Evolutionary conservation across 345 rosid species (phyloP).

Genomic region (Diplotaxis tenuifolia): DNA sequence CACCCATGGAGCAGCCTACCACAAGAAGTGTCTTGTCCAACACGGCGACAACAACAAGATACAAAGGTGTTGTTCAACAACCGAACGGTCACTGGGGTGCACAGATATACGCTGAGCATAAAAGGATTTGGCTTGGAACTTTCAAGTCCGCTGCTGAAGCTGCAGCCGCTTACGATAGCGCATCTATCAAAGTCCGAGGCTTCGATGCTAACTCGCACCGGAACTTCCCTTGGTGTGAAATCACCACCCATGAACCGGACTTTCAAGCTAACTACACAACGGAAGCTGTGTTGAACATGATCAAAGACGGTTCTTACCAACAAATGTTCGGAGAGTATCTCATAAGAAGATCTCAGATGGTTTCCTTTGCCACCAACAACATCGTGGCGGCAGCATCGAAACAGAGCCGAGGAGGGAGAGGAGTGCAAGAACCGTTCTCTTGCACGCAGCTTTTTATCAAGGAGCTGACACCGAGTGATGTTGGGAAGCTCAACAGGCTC

Average conservation of each 20-base stretch:
- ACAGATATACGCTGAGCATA: constrained; percentile 58
- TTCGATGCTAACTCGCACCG: constrained; percentile 47
- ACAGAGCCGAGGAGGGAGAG: constrained; percentile 18
- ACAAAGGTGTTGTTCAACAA: constrained; percentile 59
- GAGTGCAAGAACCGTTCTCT: background rate
- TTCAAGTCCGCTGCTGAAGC: constrained; percentile 60
- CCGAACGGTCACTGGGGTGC: constrained; percentile 68
- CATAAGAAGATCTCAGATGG: constrained; percentile 24
- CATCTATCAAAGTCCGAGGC: constrained; percentile 48
- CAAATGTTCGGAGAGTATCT: constrained; percentile 48
- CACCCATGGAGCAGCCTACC: constrained; percentile 6
- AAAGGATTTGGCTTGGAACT: constrained; percentile 69
- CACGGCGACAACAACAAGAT: constrained; percentile 32
- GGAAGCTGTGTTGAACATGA: constrained; percentile 56
- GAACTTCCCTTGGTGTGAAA: constrained; percentile 55
- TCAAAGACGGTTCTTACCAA: constrained; percentile 64
- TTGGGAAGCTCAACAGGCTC: constrained; percentile 80
- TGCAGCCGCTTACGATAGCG: constrained; percentile 66
- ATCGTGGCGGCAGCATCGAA: constrained; percentile 15
- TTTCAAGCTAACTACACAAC: constrained; percentile 43
- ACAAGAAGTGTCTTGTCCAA: background rate
- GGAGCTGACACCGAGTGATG: constrained; percentile 83
- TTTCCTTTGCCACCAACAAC: background rate
- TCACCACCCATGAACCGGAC: constrained; percentile 44
- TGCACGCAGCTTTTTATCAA: constrained; percentile 60